Percentiles rank a stretch among this genome's conserved stretches.
Conservation (phyloP, 2,329 filamentous ascomycete species). For the Rugonectria rugulosa region DNA sequence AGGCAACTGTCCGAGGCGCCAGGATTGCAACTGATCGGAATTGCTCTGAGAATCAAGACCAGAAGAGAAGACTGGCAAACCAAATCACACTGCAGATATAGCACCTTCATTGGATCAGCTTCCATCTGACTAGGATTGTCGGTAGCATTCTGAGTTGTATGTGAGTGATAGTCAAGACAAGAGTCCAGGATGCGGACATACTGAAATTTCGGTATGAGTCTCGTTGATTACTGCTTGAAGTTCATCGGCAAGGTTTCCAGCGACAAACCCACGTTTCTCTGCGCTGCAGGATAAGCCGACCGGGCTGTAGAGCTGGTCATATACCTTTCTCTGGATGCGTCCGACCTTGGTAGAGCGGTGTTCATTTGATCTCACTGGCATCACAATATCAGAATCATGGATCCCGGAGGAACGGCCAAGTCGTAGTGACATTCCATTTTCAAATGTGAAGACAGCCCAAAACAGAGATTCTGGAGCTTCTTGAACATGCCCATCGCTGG, state of each 20-base stretch:
- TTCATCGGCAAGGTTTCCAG: conserved; percentile 5
- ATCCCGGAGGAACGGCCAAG: conserved; percentile 45
- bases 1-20: conserved; percentile 38
- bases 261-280: neutral
- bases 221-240: conserved; percentile 23
- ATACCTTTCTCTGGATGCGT: conserved; percentile 43
- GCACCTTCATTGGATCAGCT: conserved; percentile 35
- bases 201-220: conserved; percentile 18
- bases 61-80: conserved; percentile 46
- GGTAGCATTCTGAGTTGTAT: conserved; percentile 8
- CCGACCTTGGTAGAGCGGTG: conserved; percentile 28
- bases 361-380: conserved; percentile 25
- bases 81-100: conserved; percentile 44
- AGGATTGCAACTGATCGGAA: neutral
- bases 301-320: conserved; percentile 45
- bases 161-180: neutral
- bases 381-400: conserved; percentile 42
- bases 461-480: conserved; percentile 34
- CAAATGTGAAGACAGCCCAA: conserved; percentile 46
- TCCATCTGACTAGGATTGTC: neutral
- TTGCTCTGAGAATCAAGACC: conserved; percentile 43
- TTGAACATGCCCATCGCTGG: neutral
- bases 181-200: neutral
- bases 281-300: neutral
- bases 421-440: conserved; percentile 47